phyloP scores from a whole-genome alignment of 2,329 filamentous ascomycete genomes.

The Paradendryphiella salina region DNA sequence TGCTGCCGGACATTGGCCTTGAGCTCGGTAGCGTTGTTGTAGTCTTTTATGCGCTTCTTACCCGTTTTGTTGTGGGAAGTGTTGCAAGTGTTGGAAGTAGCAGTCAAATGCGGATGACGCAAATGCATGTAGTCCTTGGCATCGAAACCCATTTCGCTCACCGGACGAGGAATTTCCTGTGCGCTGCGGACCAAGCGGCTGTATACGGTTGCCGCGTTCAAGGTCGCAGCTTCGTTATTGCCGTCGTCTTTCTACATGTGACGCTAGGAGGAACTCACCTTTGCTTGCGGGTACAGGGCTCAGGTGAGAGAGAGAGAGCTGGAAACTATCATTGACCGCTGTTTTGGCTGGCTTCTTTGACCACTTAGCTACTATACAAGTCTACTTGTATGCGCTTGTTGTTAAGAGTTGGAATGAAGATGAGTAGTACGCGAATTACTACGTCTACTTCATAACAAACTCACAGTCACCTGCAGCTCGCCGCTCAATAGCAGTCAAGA shows the following conservation, averaged over 20 bases:
- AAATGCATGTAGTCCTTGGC: slow-evolving; percentile 43
- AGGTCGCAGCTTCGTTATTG: slow-evolving; percentile 18
- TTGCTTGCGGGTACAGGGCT: too few relatives aligned
- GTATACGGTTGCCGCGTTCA: slow-evolving; percentile 43
- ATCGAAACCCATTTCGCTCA: slow-evolving; percentile 37
- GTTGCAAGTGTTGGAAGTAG: slow-evolving; percentile 1
- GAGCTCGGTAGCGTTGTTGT: slow-evolving; percentile 27
- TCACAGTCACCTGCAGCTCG: too few relatives aligned
- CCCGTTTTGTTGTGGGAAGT: slow-evolving; percentile 15
- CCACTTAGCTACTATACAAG: too few relatives aligned
- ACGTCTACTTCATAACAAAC: too few relatives aligned
- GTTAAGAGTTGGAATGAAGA: too few relatives aligned
- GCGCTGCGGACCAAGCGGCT: slow-evolving; percentile 42
- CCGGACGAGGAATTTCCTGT: slow-evolving; percentile 25
- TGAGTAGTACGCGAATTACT: too few relatives aligned
- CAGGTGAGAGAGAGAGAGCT: too few relatives aligned
- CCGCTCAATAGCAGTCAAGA: too few relatives aligned
- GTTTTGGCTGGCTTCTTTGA: too few relatives aligned
- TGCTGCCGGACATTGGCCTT: slow-evolving; percentile 28
- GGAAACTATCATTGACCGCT: too few relatives aligned
- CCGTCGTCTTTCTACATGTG: not conserved
- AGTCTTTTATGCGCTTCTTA: slow-evolving; percentile 31
- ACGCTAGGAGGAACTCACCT: too few relatives aligned
- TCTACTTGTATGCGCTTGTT: too few relatives aligned
- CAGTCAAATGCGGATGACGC: slow-evolving; percentile 22